These are phyloP conservation scores for Metarhizium rileyi DNA, from an alignment of 2,329 filamentous ascomycete genomes.

Conservation along the genomic window DNA sequence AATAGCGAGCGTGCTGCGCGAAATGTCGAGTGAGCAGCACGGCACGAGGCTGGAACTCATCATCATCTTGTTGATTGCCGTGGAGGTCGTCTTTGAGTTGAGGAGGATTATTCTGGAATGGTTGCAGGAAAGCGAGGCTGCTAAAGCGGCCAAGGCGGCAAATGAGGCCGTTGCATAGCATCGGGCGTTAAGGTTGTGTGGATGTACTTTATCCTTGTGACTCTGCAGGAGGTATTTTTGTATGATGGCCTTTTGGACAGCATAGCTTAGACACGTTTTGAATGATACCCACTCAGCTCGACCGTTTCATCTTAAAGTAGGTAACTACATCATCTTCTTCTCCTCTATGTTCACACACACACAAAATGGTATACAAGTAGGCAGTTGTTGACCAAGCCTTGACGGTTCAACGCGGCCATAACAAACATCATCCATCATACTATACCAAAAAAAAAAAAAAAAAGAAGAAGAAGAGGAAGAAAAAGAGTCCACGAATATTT, in stretches of 20 bases:
- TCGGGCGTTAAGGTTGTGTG: not conserved
- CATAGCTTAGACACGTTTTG: not conserved
- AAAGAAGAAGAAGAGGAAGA: not conserved
- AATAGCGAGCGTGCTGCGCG: constrained; percentile 79
- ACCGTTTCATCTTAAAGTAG: not conserved
- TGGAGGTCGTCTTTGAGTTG: constrained; percentile 86
- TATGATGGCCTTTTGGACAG: not conserved
- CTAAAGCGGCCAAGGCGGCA: constrained; percentile 11
- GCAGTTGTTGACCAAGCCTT: too few relatives aligned
- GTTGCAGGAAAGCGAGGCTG: constrained; percentile 24
- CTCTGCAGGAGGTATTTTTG: not conserved
- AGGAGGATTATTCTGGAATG: constrained; percentile 60
- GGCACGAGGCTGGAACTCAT: constrained; percentile 85
- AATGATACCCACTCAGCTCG: not conserved
- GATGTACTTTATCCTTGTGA: not conserved
- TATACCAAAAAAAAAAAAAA: not conserved
- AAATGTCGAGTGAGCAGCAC: constrained; percentile 85
- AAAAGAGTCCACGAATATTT: not conserved
- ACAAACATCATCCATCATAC: not conserved
- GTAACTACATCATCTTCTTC: too few relatives aligned
- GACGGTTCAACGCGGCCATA: too few relatives aligned
- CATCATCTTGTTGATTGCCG: constrained; percentile 85
- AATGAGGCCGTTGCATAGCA: constrained; percentile 5
- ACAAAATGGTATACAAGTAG: too few relatives aligned
- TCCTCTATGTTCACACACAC: too few relatives aligned